Conservation (phyloP, 108 stramenopile genomes). For the Thalassiosira profunda region DNA sequence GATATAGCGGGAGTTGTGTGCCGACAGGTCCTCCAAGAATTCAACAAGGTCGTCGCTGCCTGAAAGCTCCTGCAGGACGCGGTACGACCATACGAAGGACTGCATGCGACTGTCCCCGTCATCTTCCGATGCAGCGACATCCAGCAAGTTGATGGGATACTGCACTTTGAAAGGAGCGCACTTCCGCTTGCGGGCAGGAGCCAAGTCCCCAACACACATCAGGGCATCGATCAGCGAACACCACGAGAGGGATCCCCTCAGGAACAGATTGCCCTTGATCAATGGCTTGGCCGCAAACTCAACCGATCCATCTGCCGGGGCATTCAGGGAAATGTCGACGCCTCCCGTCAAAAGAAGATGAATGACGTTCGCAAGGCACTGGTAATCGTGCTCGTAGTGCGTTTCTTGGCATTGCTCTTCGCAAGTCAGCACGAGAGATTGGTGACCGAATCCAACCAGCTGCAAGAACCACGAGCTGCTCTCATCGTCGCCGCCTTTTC, state of each 20-base stretch:
- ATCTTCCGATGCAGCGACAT: constrained; percentile 15
- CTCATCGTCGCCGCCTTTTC: no score
- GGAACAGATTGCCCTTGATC: constrained; percentile 40
- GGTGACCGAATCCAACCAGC: constrained; percentile 41
- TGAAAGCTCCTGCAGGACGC: constrained; percentile 27
- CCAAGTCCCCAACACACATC: constrained; percentile 26
- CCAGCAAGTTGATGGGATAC: constrained; percentile 15
- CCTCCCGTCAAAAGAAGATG: constrained; percentile 41
- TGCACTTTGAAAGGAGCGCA: constrained; percentile 7
- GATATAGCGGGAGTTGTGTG: constrained; percentile 25
- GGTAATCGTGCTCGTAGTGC: constrained; percentile 44
- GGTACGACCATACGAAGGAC: constrained; percentile 37
- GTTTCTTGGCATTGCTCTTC: constrained; percentile 12
- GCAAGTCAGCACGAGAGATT: constrained; percentile 27
- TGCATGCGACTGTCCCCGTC: constrained; percentile 13
- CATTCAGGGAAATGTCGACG: constrained; percentile 25
- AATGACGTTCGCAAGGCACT: constrained; percentile 43
- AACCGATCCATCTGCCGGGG: constrained; percentile 10
- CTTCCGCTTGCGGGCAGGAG: no score
- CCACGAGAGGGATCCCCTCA: constrained; percentile 43
- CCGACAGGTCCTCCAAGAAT: constrained; percentile 20
- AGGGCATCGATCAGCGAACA: constrained; percentile 39
- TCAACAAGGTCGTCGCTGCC: constrained; percentile 5
- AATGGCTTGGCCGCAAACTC: constrained; percentile 33
- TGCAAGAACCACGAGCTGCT: constrained; percentile 45